These are phyloP conservation scores for Talaromyces liani DNA, from an alignment of 495 filamentous ascomycete genomes.

Conservation along the genomic window DNA sequence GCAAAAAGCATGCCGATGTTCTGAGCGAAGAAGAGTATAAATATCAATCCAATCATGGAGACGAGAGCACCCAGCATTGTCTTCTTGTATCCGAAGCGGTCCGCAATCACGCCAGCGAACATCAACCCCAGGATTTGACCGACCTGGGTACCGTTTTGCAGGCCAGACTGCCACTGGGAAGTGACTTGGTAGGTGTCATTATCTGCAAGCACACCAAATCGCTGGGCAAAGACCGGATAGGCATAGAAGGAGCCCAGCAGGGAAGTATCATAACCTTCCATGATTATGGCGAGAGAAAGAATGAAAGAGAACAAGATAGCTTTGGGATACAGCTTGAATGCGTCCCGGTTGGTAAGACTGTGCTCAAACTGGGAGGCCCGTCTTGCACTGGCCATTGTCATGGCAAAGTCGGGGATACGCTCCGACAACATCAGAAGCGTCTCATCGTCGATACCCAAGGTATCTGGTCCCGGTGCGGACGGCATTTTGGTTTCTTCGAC, in stretches of 20 bases:
- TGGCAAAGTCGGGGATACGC: constrained; percentile 13
- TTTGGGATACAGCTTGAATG: constrained; percentile 26
- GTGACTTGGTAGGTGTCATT: constrained; percentile 47
- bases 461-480: constrained; percentile 7
- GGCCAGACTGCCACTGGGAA: constrained; percentile 60
- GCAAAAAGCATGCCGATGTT: constrained; percentile 10
- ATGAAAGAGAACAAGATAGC: constrained; percentile 37
- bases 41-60: constrained; percentile 48
- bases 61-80: constrained; percentile 51
- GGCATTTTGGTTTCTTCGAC: background rate
- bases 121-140: constrained; percentile 25
- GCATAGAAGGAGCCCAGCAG: constrained; percentile 31
- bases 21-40: constrained; percentile 43
- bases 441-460: constrained; percentile 14
- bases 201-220: constrained; percentile 46
- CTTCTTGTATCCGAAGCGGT: constrained; percentile 40
- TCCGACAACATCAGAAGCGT: constrained; percentile 12
- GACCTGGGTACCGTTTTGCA: constrained; percentile 46
- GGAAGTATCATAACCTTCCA: constrained; percentile 42
- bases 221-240: constrained; percentile 42
- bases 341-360: constrained; percentile 14
- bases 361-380: constrained; percentile 17
- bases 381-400: constrained; percentile 12
- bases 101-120: constrained; percentile 36
- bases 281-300: constrained; percentile 36